Conservation (phyloP, 768 basidiomycete species). For the Pleurotus sapidus region DNA sequence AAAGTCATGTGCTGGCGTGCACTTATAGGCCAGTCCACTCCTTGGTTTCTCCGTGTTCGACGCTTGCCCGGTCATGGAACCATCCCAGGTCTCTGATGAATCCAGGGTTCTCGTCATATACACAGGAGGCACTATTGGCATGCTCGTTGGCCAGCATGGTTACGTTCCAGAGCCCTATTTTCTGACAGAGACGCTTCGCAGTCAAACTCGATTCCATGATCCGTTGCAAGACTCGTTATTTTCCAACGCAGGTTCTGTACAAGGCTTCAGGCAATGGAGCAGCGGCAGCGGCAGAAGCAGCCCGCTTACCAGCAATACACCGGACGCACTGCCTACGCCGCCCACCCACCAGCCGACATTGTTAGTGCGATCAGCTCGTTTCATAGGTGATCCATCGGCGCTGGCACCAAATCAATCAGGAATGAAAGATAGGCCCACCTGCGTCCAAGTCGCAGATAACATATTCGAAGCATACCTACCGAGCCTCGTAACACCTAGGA, state of each 20-base stretch:
- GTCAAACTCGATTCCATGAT: constrained; percentile 89
- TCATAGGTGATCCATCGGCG: constrained; percentile 48
- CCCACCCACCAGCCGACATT: constrained; percentile 36
- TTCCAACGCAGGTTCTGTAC: constrained; percentile 74
- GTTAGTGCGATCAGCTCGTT: constrained; percentile 66
- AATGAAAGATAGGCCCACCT: constrained; percentile 32
- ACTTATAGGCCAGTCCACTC: neutral
- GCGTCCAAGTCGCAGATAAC: constrained; percentile 52
- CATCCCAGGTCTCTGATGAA: constrained; percentile 53
- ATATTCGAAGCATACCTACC: constrained; percentile 75
- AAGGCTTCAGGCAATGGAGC: constrained; percentile 79
- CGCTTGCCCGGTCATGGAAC: constrained; percentile 40
- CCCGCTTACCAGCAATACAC: constrained; percentile 25
- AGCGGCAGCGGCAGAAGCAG: constrained; percentile 55
- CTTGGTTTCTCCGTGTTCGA: constrained; percentile 4
- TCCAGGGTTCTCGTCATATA: constrained; percentile 85
- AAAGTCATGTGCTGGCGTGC: constrained; percentile 4
- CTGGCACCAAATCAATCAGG: constrained; percentile 26
- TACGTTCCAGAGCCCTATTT: constrained; percentile 88
- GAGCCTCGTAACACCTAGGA: constrained; percentile 76
- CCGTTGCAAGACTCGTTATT: constrained; percentile 85
- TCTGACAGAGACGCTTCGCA: constrained; percentile 77
- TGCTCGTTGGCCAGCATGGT: constrained; percentile 74
- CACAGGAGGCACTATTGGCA: constrained; percentile 90
- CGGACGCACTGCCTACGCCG: neutral